Conservation (phyloP, 495 filamentous ascomycete species). For the Aspergillus baeticus region DNA sequence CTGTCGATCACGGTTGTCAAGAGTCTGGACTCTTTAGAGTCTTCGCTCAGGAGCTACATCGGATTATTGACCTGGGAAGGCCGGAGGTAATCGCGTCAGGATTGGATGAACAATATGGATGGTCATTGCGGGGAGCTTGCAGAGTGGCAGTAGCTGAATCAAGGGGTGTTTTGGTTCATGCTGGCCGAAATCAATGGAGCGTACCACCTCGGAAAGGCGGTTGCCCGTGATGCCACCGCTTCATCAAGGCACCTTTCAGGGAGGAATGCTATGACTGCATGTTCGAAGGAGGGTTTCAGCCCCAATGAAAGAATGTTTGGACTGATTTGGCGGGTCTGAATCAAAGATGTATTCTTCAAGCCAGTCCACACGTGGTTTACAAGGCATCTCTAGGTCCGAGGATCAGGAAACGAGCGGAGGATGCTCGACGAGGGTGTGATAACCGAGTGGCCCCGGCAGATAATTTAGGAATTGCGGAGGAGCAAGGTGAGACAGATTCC, state of each 20-base stretch:
- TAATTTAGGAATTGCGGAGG: not conserved
- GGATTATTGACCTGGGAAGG: not conserved
- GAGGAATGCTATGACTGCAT: not conserved
- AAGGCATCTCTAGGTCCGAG: not conserved
- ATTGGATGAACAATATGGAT: not conserved
- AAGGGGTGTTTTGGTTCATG: not conserved
- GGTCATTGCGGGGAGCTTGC: not conserved
- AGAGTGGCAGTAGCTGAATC: not conserved
- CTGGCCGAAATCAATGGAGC: not conserved
- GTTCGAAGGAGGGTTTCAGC: conserved; percentile 19
- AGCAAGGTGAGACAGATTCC: conserved; percentile 10
- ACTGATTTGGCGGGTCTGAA: not conserved
- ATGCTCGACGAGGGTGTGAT: not conserved
- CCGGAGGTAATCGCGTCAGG: not conserved
- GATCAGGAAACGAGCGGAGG: not conserved
- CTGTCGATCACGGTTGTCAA: conserved; percentile 5
- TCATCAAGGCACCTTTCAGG: not conserved
- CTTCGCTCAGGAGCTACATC: not conserved
- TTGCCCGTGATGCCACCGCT: not conserved
- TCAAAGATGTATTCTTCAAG: not conserved
- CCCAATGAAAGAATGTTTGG: conserved; percentile 5
- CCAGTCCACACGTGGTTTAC: conserved; percentile 12
- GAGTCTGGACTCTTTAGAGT: not conserved
- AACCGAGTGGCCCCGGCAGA: conserved; percentile 9
- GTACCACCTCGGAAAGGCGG: not conserved